Conservation (phyloP, 2,329 filamentous ascomycete species). For the Ambrosiella beaveri region DNA sequence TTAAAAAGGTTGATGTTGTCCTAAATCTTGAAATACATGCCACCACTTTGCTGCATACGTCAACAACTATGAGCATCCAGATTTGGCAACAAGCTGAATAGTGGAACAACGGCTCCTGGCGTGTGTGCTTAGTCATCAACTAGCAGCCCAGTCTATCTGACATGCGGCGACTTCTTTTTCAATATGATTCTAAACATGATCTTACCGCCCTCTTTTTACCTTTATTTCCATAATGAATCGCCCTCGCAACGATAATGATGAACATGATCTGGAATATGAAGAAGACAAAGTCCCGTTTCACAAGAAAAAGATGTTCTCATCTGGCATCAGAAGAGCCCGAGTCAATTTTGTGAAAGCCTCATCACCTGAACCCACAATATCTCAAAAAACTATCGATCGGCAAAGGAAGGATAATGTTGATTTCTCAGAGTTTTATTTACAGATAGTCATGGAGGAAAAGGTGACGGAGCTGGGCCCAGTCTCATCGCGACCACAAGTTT, state of each 20-base stretch:
- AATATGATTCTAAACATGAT: neutral
- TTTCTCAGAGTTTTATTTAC: constrained; percentile 41
- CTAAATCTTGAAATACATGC: neutral
- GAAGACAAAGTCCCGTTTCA: constrained; percentile 35
- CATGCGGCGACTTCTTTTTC: neutral
- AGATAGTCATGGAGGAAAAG: constrained; percentile 38
- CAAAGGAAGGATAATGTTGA: neutral
- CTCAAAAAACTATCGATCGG: neutral
- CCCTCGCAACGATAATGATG: neutral
- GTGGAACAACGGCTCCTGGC: neutral
- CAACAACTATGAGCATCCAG: neutral
- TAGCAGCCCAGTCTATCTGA: neutral
- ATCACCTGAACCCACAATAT: constrained; percentile 18
- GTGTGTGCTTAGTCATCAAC: neutral
- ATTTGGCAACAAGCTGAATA: neutral
- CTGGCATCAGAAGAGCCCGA: constrained; percentile 32
- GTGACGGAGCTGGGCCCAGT: neutral
- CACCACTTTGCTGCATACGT: constrained; percentile 1
- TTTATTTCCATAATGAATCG: neutral
- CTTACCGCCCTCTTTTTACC: neutral
- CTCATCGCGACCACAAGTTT: neutral
- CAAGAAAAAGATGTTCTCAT: constrained; percentile 35
- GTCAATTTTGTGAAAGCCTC: constrained; percentile 42
- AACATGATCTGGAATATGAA: constrained; percentile 13
- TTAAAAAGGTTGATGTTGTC: neutral